Conservation (phyloP, 257 asterid species). For the Solanum etuberosum region DNA sequence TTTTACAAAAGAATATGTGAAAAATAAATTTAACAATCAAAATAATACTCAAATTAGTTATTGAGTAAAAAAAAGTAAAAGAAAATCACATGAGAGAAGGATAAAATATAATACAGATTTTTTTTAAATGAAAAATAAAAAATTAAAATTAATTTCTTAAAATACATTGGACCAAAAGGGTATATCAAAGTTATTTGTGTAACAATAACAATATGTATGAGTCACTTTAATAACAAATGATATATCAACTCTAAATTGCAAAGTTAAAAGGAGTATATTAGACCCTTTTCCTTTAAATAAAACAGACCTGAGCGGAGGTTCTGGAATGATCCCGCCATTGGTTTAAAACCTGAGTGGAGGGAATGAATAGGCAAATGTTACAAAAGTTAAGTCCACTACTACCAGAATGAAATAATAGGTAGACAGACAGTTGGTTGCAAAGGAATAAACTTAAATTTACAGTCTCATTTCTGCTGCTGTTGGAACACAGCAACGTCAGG, state of each 20-base stretch:
- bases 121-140: no score
- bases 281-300: background rate
- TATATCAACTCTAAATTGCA: background rate
- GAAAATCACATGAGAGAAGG: background rate
- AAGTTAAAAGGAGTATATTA: no score
- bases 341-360: background rate
- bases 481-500: background rate
- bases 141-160: background rate
- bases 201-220: background rate
- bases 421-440: background rate
- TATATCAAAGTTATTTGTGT: background rate
- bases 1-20: background rate
- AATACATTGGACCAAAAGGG: background rate
- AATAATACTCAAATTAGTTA: background rate
- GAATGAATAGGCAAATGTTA: background rate
- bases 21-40: no score
- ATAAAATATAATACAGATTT: background rate
- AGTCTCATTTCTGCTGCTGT: background rate
- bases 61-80: no score
- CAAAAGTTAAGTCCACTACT: background rate
- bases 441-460: background rate
- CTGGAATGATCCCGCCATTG: background rate
- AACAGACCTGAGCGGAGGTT: background rate
- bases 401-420: background rate
- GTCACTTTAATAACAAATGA: background rate